These are phyloP conservation scores for Candida insectorum DNA, from an alignment of 805 yeast genomes.

Conservation along the genomic window DNA sequence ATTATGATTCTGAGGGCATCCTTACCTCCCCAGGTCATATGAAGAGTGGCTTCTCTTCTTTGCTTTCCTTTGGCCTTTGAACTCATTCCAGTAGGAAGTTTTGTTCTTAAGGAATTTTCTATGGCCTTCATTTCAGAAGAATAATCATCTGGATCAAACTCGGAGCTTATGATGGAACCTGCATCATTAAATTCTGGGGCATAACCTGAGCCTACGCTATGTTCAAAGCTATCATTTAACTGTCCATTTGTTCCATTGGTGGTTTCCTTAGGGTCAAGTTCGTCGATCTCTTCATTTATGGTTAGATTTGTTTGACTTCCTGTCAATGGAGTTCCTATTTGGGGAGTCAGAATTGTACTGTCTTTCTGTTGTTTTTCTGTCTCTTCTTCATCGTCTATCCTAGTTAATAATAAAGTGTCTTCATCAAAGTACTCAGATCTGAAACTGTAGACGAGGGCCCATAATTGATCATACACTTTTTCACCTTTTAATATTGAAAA, in stretches of 20 bases:
- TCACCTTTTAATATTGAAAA: slow-evolving; percentile 46
- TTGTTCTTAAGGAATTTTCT: slow-evolving; percentile 44
- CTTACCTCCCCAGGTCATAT: slow-evolving; percentile 55
- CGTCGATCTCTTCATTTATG: slow-evolving; percentile 6
- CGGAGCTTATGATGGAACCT: neutral
- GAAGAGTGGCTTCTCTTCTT: slow-evolving; percentile 47
- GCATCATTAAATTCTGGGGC: neutral
- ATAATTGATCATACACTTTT: slow-evolving; percentile 32
- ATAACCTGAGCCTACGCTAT: too few species aligned
- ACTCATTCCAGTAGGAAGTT: slow-evolving; percentile 61
- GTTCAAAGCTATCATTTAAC: too few species aligned
- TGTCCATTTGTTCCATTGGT: too few species aligned
- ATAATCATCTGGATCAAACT: slow-evolving; percentile 3
- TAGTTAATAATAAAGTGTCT: slow-evolving; percentile 12
- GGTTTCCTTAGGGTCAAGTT: slow-evolving; percentile 4
- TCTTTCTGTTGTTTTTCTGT: slow-evolving; percentile 8
- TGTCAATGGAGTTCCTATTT: slow-evolving; percentile 1
- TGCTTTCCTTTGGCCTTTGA: slow-evolving; percentile 50
- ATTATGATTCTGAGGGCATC: slow-evolving; percentile 44
- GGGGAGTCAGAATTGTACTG: neutral
- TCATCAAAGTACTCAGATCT: slow-evolving; percentile 22
- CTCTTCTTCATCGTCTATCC: slow-evolving; percentile 13
- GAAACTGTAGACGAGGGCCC: slow-evolving; percentile 29
- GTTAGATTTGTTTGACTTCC: slow-evolving; percentile 2
- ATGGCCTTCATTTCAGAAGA: slow-evolving; percentile 20